phyloP scores from a whole-genome alignment of 2,329 filamentous ascomycete species.

The Blastomyces silverae region DNA sequence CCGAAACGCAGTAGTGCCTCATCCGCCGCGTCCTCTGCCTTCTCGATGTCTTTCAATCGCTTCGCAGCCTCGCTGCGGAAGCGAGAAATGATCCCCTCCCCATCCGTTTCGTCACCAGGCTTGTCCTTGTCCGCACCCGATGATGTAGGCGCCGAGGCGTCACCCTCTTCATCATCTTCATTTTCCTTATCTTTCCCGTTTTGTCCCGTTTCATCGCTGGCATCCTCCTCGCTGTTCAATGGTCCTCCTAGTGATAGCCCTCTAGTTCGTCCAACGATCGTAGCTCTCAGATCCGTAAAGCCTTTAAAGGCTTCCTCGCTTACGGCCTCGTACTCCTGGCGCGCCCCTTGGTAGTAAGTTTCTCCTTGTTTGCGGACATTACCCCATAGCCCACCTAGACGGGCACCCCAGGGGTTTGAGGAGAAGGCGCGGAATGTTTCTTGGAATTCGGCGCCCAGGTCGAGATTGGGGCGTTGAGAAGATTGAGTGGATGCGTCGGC shows the following conservation, averaged over 20 bases:
- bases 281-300: constrained; percentile 61
- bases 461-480: constrained; percentile 35
- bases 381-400: constrained; percentile 79
- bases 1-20: constrained; percentile 91
- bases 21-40: constrained; percentile 90
- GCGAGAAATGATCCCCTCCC: constrained; percentile 63
- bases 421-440: constrained; percentile 94
- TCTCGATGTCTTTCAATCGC: constrained; percentile 79
- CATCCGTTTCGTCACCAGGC: constrained; percentile 31
- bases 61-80: constrained; percentile 72
- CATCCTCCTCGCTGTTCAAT: constrained; percentile 20
- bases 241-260: constrained; percentile 58
- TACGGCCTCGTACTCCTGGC: constrained; percentile 73
- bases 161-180: constrained; percentile 10
- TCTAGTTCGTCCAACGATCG: constrained; percentile 65
- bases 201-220: constrained; percentile 22
- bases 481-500: constrained; percentile 34
- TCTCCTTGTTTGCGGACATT: constrained; percentile 93
- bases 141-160: constrained; percentile 24
- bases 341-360: constrained; percentile 74
- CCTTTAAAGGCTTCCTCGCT: constrained; percentile 76
- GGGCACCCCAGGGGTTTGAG: constrained; percentile 81
- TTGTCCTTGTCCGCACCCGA: constrained; percentile 22
- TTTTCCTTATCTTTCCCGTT: constrained; percentile 28
- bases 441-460: constrained; percentile 81